Evolutionary conservation across 2,329 filamentous ascomycete species (phyloP), one percentile per base, ranked within the genome.

Genomic region (Parafenestella ontariensis): DNA sequence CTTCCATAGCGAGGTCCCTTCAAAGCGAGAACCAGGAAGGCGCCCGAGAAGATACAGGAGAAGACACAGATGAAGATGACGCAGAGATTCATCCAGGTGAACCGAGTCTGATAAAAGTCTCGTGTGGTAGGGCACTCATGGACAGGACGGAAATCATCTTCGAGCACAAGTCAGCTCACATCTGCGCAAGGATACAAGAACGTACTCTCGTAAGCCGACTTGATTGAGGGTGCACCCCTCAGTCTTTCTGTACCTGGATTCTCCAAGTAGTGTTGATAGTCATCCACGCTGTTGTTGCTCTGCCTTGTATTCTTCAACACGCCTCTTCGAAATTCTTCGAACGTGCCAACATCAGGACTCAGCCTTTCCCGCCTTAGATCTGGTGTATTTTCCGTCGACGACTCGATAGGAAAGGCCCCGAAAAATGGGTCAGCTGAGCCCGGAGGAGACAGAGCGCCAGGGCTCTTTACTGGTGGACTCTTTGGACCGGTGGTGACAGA

Each of bases 1-100:
- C 77, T 77, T 8, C 87, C 87, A 74, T 86, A 92, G 57, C 83
- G 77, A 0, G 88, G 89, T 53, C 86, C 86, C 1, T 78, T 68
- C 10, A 90, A 74, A 0, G 89, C 86, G 4, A 88, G 79, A 1
- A 82, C 75, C 1, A 92, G 76, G 79, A 87, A 92, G n/a, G 90
- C 74, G 0, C 81, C 83, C n/a, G 86, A 89, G 49, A 88, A 78
- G 1, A 83, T 58, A 0, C 87, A 89, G 0, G 87, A 88, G 63
- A 89, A 88, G 1, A 89, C 47, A 0, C 86, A 87, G 5, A 81
- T 70, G 1, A 73, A 44, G 7, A 81, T 56, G 11, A 80, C 70
- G 5, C 65, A 68, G 10, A 77, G 58, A 5, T 77, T 75, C 9
- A 87, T 74, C 83, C 83, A 87, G 5, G 71, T 69, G n/a, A 68